Conservation (phyloP, 169 alveolate species). For the Neospora caninum region DNA sequence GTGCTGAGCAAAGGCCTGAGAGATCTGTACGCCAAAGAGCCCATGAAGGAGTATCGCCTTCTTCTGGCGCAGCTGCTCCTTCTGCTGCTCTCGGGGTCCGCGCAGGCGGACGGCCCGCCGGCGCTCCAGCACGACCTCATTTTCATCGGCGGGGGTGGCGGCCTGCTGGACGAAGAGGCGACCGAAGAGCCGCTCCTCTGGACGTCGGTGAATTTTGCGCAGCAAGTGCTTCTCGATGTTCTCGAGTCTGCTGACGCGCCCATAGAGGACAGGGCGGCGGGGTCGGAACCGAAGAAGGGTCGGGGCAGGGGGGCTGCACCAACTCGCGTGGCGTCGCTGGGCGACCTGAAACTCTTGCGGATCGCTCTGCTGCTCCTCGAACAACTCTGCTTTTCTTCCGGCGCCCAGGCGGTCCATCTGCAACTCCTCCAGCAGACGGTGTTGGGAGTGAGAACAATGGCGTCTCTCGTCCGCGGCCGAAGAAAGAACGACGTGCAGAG, state of each 20-base stretch:
- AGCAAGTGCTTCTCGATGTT: constrained; percentile 3
- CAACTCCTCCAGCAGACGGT: constrained; percentile 59
- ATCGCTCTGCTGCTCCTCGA: constrained; percentile 64
- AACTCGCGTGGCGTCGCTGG: constrained; percentile 1
- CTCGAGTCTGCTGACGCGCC: background rate
- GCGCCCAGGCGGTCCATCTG: constrained; percentile 14
- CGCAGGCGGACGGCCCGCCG: background rate
- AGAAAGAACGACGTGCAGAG: background rate
- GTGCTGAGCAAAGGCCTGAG: constrained; percentile 3
- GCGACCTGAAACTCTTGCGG: constrained; percentile 51
- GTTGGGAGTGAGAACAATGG: constrained; percentile 37
- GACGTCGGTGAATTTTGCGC: background rate
- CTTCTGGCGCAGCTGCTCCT: constrained; percentile 29
- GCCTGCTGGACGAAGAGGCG: background rate
- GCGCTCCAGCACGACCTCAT: background rate
- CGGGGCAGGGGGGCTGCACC: background rate
- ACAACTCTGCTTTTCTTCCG: background rate
- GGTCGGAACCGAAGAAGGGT: background rate
- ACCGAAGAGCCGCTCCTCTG: constrained; percentile 13
- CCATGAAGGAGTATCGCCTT: constrained; percentile 29
- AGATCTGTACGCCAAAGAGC: constrained; percentile 17
- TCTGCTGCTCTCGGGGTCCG: background rate
- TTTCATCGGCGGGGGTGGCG: constrained; percentile 22
- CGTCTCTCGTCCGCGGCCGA: background rate
- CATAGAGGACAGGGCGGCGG: background rate